Evolutionary conservation across 805 yeast species (phyloP), one percentile per base, ranked within the genome.

Genomic region (Ascoidea rubescens): DNA sequence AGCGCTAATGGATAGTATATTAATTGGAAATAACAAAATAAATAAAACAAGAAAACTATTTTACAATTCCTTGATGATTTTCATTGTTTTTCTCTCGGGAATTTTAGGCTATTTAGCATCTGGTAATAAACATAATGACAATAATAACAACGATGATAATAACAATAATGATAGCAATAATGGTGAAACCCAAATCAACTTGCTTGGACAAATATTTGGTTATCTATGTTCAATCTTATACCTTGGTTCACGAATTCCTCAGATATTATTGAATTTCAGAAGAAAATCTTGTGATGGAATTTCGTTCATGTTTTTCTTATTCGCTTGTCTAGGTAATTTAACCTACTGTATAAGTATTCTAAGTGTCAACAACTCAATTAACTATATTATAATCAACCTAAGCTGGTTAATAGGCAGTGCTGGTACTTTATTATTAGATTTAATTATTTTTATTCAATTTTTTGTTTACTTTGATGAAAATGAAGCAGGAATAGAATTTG

Each of bases 271-370:
- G 55, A 93, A 93, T 67, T 87, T 75, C 62, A 74, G 82, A 64
- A 77, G 97, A 62, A 90, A 89, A 67, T 84, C 95, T 1, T 89
- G 96, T 64, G 98, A 93, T 56, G 98, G 98, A 30, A 86, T 91
- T 49, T 87, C 96, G 8, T 87, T 93, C 62, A 74, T 91, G 73
- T 91, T 93, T 67, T 91, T 91, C 68, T 69, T 93, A 28, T 91
- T 93, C 73, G 98, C 99, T 21, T 89, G 96, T 65, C 70, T 91
- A 53, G 99, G 99, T 48, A 93, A 91, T 64, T 71, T 87, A 62
- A 87, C 96, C 0, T 93, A 89, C 60, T 96, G 93, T 46, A 75
- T 87, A 12, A 84, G 95, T 8, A 91, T 91, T 51, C 70, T 91
- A 50, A 78, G 85, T 48, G 82, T 86, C 46, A 87, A 88, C 57